phyloP scores from a whole-genome alignment of 2,329 filamentous ascomycete species.

The Cercospora sp. region DNA sequence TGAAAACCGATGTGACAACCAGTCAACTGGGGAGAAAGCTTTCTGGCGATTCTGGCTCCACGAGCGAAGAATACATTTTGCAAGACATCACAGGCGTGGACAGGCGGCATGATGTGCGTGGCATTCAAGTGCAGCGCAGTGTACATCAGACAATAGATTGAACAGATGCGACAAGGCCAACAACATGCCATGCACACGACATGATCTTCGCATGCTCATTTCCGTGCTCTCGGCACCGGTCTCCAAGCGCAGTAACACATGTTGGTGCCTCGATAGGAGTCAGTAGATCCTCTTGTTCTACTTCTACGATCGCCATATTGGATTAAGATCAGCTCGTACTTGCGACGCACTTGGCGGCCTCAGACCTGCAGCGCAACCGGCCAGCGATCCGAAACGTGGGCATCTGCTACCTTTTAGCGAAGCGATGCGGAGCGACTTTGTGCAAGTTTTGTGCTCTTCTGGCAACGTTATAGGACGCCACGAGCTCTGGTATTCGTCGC shows the following conservation, averaged over 20 bases:
- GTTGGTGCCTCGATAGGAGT: not conserved
- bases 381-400: not conserved
- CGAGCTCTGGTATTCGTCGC: not conserved
- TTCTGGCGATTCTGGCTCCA: slow-evolving; percentile 12
- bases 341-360: not conserved
- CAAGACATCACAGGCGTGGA: slow-evolving; percentile 20
- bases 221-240: not conserved
- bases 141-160: slow-evolving; percentile 23
- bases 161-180: not conserved
- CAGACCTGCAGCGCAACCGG: not conserved
- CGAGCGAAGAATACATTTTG: slow-evolving; percentile 27
- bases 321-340: not conserved
- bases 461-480: not conserved
- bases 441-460: not conserved
- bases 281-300: not conserved
- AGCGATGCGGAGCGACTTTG: not conserved
- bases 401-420: not conserved
- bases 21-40: slow-evolving; percentile 21
- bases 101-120: slow-evolving; percentile 13
- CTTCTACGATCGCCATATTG: not conserved
- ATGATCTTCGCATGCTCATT: not conserved
- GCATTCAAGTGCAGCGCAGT: slow-evolving; percentile 25
- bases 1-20: slow-evolving; percentile 22
- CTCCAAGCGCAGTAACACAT: not conserved
- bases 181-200: not conserved